Base-by-base conservation (phyloP, 2,329 filamentous ascomycete genomes). In the Cyphellophora attinorum region DNA sequence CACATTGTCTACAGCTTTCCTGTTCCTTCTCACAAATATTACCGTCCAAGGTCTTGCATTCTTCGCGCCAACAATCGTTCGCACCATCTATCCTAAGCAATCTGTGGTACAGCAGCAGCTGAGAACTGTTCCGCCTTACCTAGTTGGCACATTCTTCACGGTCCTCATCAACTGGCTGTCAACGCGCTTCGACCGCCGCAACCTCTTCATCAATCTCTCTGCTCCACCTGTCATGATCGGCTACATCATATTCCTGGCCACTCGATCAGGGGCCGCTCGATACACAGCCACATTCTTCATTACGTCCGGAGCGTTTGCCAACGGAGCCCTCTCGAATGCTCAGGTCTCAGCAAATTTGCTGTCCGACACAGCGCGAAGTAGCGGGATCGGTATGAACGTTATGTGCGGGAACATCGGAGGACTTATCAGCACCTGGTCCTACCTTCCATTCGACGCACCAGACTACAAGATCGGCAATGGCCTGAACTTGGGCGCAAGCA, bases 371-470 rank as follows among this genome's bases (percentile, higher is more conserved):
- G 76, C 80, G 0, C 68, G 79, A 11, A 74, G 73, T 6, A 69
- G 75, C 1, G 77, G 76, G 3, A 80, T 84, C 29, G 78, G 73
- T 8, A 72, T 70, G 0, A 76, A 74, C 34, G 75, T 84, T 49
- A 83, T 84, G 78, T 60, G 81, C 15, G 81, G 79, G 17, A 84
- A 83, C 35, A 52, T 84, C n/a, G 81, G 81, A 2, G 81, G 79
- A 0, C 53, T 84, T 19, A 67, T 81, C 38, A 68, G 72, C 1
- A 79, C 74, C 0, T 82, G 77, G 76, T 68, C 64, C 2, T 82
- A 79, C 56, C 48, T 82, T 11, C 68, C 70, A 0, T 72, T 60
- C 45, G 79, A 84, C 49, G 71, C 48, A 0, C 80, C 80, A 0
- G 56, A 83, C 38, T 85, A 76, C 48, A 74, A 64, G 40, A 81